Evolutionary conservation across 2,329 filamentous ascomycete species (phyloP).

Genomic region (Ophiocordyceps camponoti-saundersi): DNA sequence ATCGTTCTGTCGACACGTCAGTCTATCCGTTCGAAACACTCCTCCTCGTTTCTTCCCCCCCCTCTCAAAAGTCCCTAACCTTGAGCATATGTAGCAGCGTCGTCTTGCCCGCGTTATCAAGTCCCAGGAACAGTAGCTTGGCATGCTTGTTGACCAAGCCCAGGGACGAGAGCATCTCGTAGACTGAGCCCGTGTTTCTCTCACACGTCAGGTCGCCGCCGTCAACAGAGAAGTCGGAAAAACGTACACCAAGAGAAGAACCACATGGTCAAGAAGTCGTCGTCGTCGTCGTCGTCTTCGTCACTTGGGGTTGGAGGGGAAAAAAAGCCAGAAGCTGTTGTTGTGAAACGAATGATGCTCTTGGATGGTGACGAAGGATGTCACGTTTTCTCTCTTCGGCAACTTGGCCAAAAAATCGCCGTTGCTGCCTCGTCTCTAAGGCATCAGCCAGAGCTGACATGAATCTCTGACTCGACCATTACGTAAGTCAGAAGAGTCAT

Average conservation of each 20-base stretch:
- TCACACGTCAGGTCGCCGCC: too few species aligned
- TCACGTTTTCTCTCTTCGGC: background rate
- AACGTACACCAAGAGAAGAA: slow-evolving; percentile 87
- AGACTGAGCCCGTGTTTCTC: slow-evolving; percentile 33
- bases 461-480: too few species aligned
- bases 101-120: slow-evolving; percentile 91
- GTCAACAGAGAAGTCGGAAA: background rate
- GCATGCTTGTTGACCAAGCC: slow-evolving; percentile 91
- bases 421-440: slow-evolving; percentile 2
- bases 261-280: slow-evolving; percentile 49
- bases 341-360: background rate
- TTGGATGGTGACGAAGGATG: background rate
- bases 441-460: background rate
- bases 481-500: too few species aligned
- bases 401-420: slow-evolving; percentile 2
- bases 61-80: slow-evolving; percentile 41
- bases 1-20: slow-evolving; percentile 49
- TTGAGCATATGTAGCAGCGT: slow-evolving; percentile 91
- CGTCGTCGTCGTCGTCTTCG: background rate
- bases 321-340: too few species aligned
- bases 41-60: background rate
- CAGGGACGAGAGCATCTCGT: slow-evolving; percentile 74
- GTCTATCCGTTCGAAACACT: background rate
- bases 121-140: slow-evolving; percentile 82
- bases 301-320: too few species aligned